A percentile compares a stretch with the other conserved stretches of the same genome.
Conservation (phyloP, 78 protist genomes). For the Guillardia theta region DNA sequence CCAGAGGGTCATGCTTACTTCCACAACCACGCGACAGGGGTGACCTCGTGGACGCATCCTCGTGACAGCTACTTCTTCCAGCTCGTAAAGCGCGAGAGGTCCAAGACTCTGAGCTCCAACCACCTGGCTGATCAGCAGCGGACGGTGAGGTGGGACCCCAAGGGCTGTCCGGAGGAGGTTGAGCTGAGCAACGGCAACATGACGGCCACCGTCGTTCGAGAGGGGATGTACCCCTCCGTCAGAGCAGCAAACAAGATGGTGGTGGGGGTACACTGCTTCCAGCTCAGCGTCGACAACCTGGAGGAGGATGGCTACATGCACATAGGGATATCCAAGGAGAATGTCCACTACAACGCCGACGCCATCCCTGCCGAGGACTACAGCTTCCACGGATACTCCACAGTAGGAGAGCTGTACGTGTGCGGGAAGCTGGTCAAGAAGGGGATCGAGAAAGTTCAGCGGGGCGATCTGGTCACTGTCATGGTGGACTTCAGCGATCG, state of each 20-base stretch:
- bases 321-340: neutral
- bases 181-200: constrained; percentile 28
- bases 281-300: neutral
- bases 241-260: neutral
- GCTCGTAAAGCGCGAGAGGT: neutral
- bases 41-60: constrained; percentile 18
- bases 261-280: constrained; percentile 8
- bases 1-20: neutral
- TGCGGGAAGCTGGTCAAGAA: neutral
- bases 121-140: neutral
- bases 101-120: neutral
- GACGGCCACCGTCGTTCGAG: neutral
- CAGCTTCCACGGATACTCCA: neutral
- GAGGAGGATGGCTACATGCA: neutral
- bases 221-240: neutral
- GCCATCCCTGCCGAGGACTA: neutral
- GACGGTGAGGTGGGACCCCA: neutral
- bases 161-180: neutral
- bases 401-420: neutral
- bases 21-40: constrained; percentile 12
- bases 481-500: neutral
- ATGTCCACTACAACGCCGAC: neutral
- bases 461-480: neutral
- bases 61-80: neutral
- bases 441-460: neutral